phyloP scores from a whole-genome alignment of 1,284 basidiomycete species.

The Heterobasidion annosum region DNA sequence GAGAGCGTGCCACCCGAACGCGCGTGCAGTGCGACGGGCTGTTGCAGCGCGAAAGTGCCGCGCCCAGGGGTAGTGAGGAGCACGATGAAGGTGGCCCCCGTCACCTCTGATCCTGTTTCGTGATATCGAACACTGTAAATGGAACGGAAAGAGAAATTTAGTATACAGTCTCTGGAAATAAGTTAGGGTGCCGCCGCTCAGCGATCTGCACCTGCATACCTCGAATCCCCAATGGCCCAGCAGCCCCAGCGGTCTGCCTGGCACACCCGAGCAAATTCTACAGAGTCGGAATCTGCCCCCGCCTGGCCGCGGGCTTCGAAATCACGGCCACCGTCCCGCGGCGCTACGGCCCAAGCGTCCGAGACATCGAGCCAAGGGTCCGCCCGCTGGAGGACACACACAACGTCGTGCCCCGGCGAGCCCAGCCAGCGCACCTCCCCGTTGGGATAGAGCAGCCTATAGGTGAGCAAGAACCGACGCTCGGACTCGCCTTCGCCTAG shows the following conservation, averaged over 20 bases:
- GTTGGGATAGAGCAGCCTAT: slow-evolving; percentile 30
- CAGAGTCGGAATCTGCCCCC: neutral
- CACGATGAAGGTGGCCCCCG: slow-evolving; percentile 19
- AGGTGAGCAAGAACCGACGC: slow-evolving; percentile 27
- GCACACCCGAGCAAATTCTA: slow-evolving; percentile 6
- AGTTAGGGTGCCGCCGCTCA: too few relatives aligned
- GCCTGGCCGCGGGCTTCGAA: neutral
- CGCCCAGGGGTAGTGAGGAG: slow-evolving; percentile 19
- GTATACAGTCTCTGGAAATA: neutral
- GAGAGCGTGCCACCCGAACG: slow-evolving; percentile 4
- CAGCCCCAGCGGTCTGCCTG: slow-evolving; percentile 13
- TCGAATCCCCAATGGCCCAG: slow-evolving; percentile 22
- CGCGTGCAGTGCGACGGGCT: slow-evolving; percentile 20
- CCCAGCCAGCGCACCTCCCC: slow-evolving; percentile 37
- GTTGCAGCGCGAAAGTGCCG: slow-evolving; percentile 16
- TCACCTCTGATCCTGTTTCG: slow-evolving; percentile 2
- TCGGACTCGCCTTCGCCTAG: slow-evolving; percentile 6
- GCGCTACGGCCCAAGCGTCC: neutral
- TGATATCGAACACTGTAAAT: slow-evolving; percentile 9
- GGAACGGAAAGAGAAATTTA: neutral
- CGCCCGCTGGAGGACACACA: slow-evolving; percentile 20
- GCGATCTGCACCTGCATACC: slow-evolving; percentile 16
- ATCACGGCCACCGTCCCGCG: neutral
- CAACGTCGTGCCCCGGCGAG: slow-evolving; percentile 29
- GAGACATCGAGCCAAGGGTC: slow-evolving; percentile 17